Evolutionary conservation across 257 asterid species (phyloP).

Genomic region (Solanum bulbocastanum): DNA sequence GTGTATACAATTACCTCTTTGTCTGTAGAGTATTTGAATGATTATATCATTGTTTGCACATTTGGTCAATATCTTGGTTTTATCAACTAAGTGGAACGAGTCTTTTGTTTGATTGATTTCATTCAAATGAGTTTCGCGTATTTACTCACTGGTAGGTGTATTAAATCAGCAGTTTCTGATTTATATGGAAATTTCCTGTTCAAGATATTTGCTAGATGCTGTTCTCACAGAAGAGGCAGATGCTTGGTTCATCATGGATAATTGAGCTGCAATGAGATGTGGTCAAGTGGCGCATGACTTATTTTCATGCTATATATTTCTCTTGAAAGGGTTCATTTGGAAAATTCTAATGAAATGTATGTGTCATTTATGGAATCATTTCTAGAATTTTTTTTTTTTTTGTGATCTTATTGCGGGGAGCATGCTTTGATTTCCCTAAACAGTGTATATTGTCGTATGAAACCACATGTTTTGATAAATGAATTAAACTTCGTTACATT

Average conservation of each 20-base stretch:
- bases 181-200: background rate
- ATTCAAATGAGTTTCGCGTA: background rate
- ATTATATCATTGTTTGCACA: background rate
- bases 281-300: background rate
- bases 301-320: background rate
- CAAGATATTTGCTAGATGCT: background rate
- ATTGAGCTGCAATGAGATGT: background rate
- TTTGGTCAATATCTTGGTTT: background rate
- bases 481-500: background rate
- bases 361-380: background rate
- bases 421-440: background rate
- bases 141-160: conserved; percentile 5
- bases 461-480: background rate
- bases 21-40: background rate
- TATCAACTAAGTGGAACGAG: background rate
- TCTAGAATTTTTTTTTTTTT: background rate
- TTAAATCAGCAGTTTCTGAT: conserved; percentile 1
- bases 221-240: background rate
- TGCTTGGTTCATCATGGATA: background rate
- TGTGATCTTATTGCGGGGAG: background rate
- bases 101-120: conserved; percentile 16
- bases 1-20: background rate
- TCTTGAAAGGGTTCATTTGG: background rate
- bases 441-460: background rate
- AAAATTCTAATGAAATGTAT: background rate